Evolutionary conservation across 306 rosid species (phyloP).

Genomic region (Prunus campanulata): DNA sequence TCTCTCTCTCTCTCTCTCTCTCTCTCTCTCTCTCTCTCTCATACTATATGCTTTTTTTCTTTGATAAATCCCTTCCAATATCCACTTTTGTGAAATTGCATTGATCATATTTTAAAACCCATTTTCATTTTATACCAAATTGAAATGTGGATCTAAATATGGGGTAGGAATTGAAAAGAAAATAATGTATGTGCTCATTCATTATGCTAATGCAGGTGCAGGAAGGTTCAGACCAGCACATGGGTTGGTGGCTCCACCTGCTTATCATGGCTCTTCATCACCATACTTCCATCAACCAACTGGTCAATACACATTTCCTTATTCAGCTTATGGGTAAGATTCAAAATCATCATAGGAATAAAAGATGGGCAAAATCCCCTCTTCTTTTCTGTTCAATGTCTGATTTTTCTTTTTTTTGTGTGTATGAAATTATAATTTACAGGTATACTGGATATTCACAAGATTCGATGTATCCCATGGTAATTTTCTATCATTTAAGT

Average conservation of each 20-base stretch:
- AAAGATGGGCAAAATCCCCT: neutral
- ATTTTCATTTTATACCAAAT: neutral
- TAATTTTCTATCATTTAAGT: conserved; percentile 21
- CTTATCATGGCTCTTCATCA: conserved; percentile 70
- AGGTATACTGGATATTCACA: conserved; percentile 84
- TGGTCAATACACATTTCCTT: conserved; percentile 72
- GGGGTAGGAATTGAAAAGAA: neutral
- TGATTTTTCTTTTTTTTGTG: conserved; percentile 8
- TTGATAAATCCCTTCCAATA: neutral
- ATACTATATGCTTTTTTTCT: neutral
- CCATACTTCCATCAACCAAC: conserved; percentile 63
- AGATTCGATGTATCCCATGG: conserved; percentile 69
- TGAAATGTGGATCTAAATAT: conserved; percentile 17
- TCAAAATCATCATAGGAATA: neutral
- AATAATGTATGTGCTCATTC: conserved; percentile 2
- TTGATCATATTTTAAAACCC: neutral
- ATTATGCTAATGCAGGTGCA: conserved; percentile 31
- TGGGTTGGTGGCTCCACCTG: conserved; percentile 55
- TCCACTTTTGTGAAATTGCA: neutral
- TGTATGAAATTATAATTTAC: conserved; percentile 22
- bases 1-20: neutral
- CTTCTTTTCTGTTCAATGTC: neutral
- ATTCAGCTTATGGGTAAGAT: conserved; percentile 77
- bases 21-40: neutral
- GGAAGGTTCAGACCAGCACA: conserved; percentile 67